phyloP scores from a whole-genome alignment of 192 early-diverging fungal genomes.

The Coemansia pectinata region DNA sequence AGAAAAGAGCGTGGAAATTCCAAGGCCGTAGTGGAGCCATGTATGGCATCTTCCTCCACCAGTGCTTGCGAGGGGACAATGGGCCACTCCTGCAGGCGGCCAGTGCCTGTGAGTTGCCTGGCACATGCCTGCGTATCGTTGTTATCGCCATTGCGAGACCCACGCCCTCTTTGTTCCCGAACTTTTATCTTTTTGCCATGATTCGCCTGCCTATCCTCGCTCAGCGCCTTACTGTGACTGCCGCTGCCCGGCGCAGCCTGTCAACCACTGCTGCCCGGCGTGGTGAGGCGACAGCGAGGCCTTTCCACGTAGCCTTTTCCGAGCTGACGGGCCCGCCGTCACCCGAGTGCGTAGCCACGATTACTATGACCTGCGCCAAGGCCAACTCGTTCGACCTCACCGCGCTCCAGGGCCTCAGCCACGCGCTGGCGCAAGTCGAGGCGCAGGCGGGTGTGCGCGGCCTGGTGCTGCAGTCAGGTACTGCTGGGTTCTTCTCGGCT shows the following conservation, averaged over 20 bases:
- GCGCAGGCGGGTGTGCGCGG: slow-evolving; percentile 20
- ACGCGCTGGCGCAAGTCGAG: slow-evolving; percentile 21
- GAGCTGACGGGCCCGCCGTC: slow-evolving; percentile 17
- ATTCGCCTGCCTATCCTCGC: not conserved
- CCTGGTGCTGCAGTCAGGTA: slow-evolving; percentile 28
- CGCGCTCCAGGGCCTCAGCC: slow-evolving; percentile 21
- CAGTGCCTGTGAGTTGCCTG: too few relatives aligned
- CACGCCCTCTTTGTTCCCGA: not conserved
- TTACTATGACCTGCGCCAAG: slow-evolving; percentile 32
- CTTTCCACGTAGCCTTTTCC: slow-evolving; percentile 26
- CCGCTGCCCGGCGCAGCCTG: slow-evolving; percentile 4
- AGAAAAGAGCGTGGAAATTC: too few relatives aligned
- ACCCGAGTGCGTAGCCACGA: slow-evolving; percentile 23
- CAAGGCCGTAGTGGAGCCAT: too few relatives aligned
- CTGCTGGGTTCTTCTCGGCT: slow-evolving; percentile 35
- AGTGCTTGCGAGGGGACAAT: not conserved
- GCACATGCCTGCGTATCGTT: not conserved
- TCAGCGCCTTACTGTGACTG: not conserved
- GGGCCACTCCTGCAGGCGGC: not conserved
- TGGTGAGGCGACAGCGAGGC: not conserved
- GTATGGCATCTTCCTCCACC: too few relatives aligned
- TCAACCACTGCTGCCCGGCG: slow-evolving; percentile 1
- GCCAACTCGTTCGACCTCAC: slow-evolving; percentile 34
- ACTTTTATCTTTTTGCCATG: not conserved
- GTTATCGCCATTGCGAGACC: not conserved